Evolutionary conservation across 352 stramenopile species (phyloP), one percentile per base, ranked within the genome.

Genomic region (Globisporangium spinosum): DNA sequence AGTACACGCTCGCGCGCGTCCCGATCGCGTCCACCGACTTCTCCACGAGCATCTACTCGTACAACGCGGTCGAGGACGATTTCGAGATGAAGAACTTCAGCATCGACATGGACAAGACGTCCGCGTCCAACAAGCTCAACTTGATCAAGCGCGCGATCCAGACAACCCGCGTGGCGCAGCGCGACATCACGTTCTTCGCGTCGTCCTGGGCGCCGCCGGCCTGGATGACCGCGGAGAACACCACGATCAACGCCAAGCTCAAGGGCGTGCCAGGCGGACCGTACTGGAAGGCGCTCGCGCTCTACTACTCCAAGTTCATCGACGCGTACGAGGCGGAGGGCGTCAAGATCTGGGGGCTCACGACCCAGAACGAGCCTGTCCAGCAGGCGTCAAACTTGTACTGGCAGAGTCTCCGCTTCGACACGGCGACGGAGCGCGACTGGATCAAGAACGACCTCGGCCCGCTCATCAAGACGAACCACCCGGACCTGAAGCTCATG

Each of bases 231-330:
- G 83, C 74, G 27, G 71, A 85, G 51, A 90, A 90, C 64, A 69
- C 62, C 22, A 87, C 77, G 25, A 76, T 85, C 60, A 88, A 90
- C 53, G 87, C 77, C 22, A 64, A 69, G n/a, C 62, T 93, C 12
- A 73, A 87, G 38, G 86, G 87, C 4, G 68, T 82, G 45, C 72
- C 82, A 0, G 78, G 83, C 8, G 86, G 82, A 3, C 58, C 76
- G 27, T 89, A 93, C 57, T 89, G 89, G 79, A 72, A 89, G 67
- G 87, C 89, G 0, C 68, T 91, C 67, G 90, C 90, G 22, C 74
- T 90, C n/a, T 97, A 96, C 70, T 94, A 97, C 68, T 84, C 80
- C 67, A 91, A 90, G 70, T 97, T 97, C 69, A 74, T 97, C 4
- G 73, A 78, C 9, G 90, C 83, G 53, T 97, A 97, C 75, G 79